Conservation (phyloP, 1,284 basidiomycete species). For the Cryptococcus wingfieldii region DNA sequence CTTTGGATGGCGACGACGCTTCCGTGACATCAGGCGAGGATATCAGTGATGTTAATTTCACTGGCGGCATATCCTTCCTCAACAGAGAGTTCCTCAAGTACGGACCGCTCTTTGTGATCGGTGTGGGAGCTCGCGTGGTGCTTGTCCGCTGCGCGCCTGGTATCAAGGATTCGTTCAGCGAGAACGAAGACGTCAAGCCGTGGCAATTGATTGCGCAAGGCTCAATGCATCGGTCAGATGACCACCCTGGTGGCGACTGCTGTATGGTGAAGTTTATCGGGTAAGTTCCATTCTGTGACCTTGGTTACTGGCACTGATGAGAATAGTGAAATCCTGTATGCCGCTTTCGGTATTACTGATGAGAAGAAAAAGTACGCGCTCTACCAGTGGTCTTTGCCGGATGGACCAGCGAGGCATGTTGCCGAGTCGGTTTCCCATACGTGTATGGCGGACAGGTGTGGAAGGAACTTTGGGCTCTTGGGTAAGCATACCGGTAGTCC, state of each 20-base stretch:
- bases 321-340: slow-evolving; percentile 45
- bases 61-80: slow-evolving; percentile 44
- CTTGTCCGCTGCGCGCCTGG: slow-evolving; percentile 38
- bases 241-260: slow-evolving; percentile 28
- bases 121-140: slow-evolving; percentile 32
- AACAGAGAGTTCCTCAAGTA: slow-evolving; percentile 41
- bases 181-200: slow-evolving; percentile 26
- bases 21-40: slow-evolving; percentile 6
- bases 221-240: slow-evolving; percentile 28
- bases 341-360: slow-evolving; percentile 30
- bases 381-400: slow-evolving; percentile 48
- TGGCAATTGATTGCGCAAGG: slow-evolving; percentile 44
- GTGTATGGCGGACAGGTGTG: slow-evolving; percentile 43
- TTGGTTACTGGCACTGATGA: not conserved
- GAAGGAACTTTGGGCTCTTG: slow-evolving; percentile 41
- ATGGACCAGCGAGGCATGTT: slow-evolving; percentile 42
- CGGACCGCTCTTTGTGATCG: slow-evolving; percentile 41
- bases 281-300: slow-evolving; percentile 20
- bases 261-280: slow-evolving; percentile 45
- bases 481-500: slow-evolving; percentile 16
- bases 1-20: not conserved
- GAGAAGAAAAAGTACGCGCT: slow-evolving; percentile 26
- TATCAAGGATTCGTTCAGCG: slow-evolving; percentile 22
- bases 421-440: slow-evolving; percentile 26
- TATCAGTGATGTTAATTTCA: slow-evolving; percentile 18